Evolutionary conservation across 495 filamentous ascomycete genomes (phyloP).

Genomic region (Podospora fimiseda): DNA sequence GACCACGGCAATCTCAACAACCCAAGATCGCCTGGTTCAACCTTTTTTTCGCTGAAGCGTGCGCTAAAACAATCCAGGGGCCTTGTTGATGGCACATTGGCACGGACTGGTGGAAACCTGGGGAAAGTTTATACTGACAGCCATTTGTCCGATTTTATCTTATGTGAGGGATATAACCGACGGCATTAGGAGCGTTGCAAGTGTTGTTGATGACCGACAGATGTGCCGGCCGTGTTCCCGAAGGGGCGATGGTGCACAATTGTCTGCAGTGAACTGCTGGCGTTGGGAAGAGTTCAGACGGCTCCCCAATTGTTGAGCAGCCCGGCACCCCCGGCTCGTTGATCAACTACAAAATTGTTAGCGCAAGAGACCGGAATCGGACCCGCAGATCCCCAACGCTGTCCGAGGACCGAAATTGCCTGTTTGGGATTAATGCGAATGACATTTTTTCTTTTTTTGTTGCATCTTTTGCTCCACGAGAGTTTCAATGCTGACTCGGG

Average conservation of each 20-base stretch:
- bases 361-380: slow-evolving; percentile 19
- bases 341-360: slow-evolving; percentile 22
- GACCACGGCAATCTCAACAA: slow-evolving; percentile 23
- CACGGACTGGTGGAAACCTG: slow-evolving; percentile 22
- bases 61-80: not conserved
- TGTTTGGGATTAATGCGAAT: slow-evolving; percentile 7
- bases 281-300: not conserved
- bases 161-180: not conserved
- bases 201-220: no score
- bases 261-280: not conserved
- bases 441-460: no score
- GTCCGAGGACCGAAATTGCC: slow-evolving; percentile 18
- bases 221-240: not conserved
- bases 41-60: not conserved
- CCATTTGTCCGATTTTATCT: not conserved
- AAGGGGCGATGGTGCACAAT: no score
- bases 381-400: slow-evolving; percentile 42
- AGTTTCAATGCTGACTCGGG: slow-evolving; percentile 2
- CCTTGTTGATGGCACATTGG: slow-evolving; percentile 9
- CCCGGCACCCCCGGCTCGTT: slow-evolving; percentile 5
- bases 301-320: slow-evolving; percentile 28
- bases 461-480: slow-evolving; percentile 6
- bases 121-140: slow-evolving; percentile 14
- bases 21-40: slow-evolving; percentile 13
- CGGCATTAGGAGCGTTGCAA: not conserved